A percentile compares a stretch with the other conserved stretches of the same genome.
These are phyloP conservation scores for Arthroderma sp. DNA, from an alignment of 2,329 filamentous ascomycete genomes.

Conservation along the genomic window DNA sequence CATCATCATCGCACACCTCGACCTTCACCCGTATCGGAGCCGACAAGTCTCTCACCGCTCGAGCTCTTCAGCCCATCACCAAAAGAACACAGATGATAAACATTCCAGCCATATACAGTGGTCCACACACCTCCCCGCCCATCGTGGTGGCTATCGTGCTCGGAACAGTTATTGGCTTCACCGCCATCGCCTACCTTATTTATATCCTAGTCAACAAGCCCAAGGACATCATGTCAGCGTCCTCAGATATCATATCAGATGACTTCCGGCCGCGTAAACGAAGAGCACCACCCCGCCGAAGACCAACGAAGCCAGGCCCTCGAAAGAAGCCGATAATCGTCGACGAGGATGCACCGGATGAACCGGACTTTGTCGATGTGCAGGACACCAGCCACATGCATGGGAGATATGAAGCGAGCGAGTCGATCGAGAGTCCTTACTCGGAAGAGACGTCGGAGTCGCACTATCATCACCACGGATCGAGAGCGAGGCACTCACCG, in stretches of 20 bases:
- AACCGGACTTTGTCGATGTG: neutral
- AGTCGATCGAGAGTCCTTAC: neutral
- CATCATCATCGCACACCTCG: neutral
- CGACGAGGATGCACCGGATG: neutral
- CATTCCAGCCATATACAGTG: conserved; percentile 51
- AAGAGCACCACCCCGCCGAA: neutral
- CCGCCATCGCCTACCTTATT: conserved; percentile 18
- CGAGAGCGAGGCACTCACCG: neutral
- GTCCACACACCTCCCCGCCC: conserved; percentile 43
- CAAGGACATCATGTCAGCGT: neutral
- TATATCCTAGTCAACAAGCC: neutral
- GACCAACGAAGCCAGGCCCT: neutral
- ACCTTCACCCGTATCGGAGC: neutral
- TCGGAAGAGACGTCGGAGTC: neutral
- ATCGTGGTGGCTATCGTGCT: conserved; percentile 49
- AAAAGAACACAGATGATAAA: conserved; percentile 29
- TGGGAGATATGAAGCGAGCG: neutral
- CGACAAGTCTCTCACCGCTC: neutral
- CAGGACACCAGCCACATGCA: neutral
- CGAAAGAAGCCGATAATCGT: neutral
- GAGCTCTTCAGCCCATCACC: neutral
- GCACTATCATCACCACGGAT: neutral
- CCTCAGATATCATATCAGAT: neutral
- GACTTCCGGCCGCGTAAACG: neutral
- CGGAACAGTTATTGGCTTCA: conserved; percentile 38